Evolutionary conservation across 805 yeast species (phyloP), one percentile per base, ranked within the genome.

Genomic region (Cyberlindnera maclurae): DNA sequence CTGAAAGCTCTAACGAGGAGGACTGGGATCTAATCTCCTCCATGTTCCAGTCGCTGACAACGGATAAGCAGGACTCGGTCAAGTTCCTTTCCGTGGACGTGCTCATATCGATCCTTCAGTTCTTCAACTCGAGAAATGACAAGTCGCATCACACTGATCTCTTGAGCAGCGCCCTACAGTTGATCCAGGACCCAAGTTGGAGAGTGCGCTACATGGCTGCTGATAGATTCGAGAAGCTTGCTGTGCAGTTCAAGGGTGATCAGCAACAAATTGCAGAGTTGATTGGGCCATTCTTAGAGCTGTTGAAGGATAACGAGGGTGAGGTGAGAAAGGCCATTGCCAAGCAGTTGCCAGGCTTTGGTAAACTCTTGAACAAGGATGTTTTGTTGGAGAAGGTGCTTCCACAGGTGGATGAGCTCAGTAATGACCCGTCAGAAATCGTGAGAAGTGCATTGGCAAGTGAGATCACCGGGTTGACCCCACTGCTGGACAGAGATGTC

Each of bases 121-220:
- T 77, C 54, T 78, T 80, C 65, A 77, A 77, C 48, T 60, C 65
- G 13, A 73, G 73, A 43, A 60, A 71, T 39, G 86, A 81, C 49
- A 59, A 54, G 15, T 63, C 78, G 15, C 84, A 79, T 58, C 71
- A 77, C 49, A 69, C 73, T 34, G 83, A 80, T 48, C 67, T 83
- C 41, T 68, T 83, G 44, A 67, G 70, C 37, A 74, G 80, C 46
- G 72, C 95, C 3, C 70, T 82, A 47, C 76, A 77, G 47, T 70
- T 93, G 49, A 80, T 86, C 42, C 75, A 71, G 47, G 98, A 93
- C 65, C 87, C 85, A 62, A 82, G 95, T 55, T 93, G 99, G 99
- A 79, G 98, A 62, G 97, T 93, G 41, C 80, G 98, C 55, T 93
- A 90, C 64, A 88, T 93, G 80, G 95, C 95, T 26, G 96, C 97